Evolutionary conservation across 106 monocot genomes (phyloP).

Genomic region (Vanilla planifolia): DNA sequence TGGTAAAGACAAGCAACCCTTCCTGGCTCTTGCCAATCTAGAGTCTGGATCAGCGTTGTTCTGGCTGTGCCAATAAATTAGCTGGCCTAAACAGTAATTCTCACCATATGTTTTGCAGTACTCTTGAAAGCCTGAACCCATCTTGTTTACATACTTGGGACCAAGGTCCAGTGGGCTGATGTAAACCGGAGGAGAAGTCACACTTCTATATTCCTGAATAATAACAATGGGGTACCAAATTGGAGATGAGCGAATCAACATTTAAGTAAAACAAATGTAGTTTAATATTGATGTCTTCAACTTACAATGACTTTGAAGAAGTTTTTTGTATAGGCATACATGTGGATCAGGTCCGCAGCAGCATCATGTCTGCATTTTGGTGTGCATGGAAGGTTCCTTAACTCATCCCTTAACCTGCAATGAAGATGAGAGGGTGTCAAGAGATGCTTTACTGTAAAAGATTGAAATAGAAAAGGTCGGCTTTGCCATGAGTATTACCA

Average conservation of each 20-base stretch:
- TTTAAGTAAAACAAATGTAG: not conserved
- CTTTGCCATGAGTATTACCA: conserved; percentile 32
- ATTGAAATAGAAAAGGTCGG: not conserved
- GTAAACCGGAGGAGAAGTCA: conserved; percentile 80
- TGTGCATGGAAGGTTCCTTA: conserved; percentile 69
- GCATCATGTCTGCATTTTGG: conserved; percentile 86
- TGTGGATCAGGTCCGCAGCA: conserved; percentile 93
- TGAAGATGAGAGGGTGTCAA: not conserved
- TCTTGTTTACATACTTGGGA: conserved; percentile 80
- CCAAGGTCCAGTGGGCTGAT: conserved; percentile 95
- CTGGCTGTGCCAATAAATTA: conserved; percentile 89
- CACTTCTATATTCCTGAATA: conserved; percentile 62
- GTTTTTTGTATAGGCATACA: conserved; percentile 85
- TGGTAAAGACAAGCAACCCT: conserved; percentile 77
- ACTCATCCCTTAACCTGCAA: conserved; percentile 87
- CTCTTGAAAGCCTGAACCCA: conserved; percentile 79
- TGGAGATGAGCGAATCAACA: not conserved
- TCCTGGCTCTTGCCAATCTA: conserved; percentile 55
- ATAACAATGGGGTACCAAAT: not conserved
- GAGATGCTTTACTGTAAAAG: not conserved
- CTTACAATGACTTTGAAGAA: conserved; percentile 77
- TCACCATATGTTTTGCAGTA: conserved; percentile 85
- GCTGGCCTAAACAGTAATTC: conserved; percentile 90
- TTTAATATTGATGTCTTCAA: not conserved
- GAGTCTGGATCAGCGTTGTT: conserved; percentile 77